Conservation (phyloP, 73 alveolate species). For the Paramecium sexaurelia region DNA sequence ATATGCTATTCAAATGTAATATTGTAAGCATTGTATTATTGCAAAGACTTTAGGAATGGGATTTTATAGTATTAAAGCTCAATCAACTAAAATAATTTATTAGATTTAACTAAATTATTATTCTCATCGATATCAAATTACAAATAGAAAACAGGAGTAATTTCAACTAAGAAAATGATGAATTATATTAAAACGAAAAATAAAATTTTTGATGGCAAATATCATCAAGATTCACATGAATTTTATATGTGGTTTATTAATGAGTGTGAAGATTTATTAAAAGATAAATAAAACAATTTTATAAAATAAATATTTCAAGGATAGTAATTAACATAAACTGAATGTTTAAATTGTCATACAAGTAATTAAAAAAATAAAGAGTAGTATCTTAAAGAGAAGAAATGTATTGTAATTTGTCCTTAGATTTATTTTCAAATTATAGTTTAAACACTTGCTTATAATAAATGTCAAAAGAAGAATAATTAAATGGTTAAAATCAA, state of each 20-base stretch:
- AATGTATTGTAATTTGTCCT: conserved; percentile 49
- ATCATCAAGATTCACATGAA: conserved; percentile 67
- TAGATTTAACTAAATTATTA: conserved; percentile 3
- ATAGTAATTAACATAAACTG: conserved; percentile 39
- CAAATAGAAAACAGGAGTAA: conserved; percentile 59
- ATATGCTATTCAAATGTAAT: conserved; percentile 63
- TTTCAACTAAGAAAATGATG: conserved; percentile 63
- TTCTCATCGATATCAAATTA: conserved; percentile 28
- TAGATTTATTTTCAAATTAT: conserved; percentile 53
- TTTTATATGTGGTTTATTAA: conserved; percentile 67
- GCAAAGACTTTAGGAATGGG: conserved; percentile 48
- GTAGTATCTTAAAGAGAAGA: conserved; percentile 63
- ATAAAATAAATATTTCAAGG: conserved; percentile 57
- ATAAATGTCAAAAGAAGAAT: conserved; percentile 53
- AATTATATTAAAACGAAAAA: conserved; percentile 60
- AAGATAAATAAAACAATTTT: conserved; percentile 55
- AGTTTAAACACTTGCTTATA: conserved; percentile 20
- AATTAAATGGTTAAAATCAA: conserved; percentile 46
- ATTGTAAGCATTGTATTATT: conserved; percentile 55
- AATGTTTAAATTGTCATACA: conserved; percentile 51
- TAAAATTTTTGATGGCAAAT: conserved; percentile 58
- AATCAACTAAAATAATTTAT: conserved; percentile 2
- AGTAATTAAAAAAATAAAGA: not conserved
- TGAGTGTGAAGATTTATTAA: conserved; percentile 57
- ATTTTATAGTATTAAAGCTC: conserved; percentile 44